Percentiles rank a stretch among this genome's conserved stretches.
Conservation (phyloP, 768 basidiomycete species). For the Leccinum disarticulatum region DNA sequence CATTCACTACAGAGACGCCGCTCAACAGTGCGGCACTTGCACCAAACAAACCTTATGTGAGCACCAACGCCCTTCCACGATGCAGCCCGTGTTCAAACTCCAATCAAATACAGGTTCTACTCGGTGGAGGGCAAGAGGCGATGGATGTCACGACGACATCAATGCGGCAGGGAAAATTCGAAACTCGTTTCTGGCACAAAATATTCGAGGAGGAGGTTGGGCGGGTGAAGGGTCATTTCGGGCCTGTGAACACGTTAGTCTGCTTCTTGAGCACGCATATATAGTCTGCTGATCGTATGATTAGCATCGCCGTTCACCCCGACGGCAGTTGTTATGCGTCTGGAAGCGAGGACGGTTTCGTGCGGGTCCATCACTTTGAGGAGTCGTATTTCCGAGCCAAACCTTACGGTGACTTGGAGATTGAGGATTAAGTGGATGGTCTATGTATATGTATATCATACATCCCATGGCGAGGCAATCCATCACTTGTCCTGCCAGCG, state of each 20-base stretch:
- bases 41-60: constrained; percentile 79
- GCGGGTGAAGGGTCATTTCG: constrained; percentile 96
- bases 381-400: constrained; percentile 90
- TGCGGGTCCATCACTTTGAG: constrained; percentile 90
- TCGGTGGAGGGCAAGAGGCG: constrained; percentile 97
- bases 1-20: constrained; percentile 89
- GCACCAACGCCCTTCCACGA: constrained; percentile 18
- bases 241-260: constrained; percentile 92
- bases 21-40: constrained; percentile 91
- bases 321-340: constrained; percentile 86
- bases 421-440: constrained; percentile 47
- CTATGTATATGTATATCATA: constrained; percentile 9
- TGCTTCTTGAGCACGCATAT: background rate
- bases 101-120: constrained; percentile 56
- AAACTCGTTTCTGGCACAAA: constrained; percentile 97
- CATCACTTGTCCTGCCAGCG: constrained; percentile 1
- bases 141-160: constrained; percentile 97
- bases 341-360: constrained; percentile 95
- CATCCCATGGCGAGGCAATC: constrained; percentile 6
- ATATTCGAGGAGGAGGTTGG: constrained; percentile 97
- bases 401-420: constrained; percentile 89
- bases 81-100: background rate
- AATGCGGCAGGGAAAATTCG: constrained; percentile 92
- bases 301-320: constrained; percentile 90
- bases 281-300: constrained; percentile 7